A percentile compares a stretch with the other conserved stretches of the same genome.
phyloP scores from a whole-genome alignment of 768 basidiomycete genomes.

The Naganishia randhawae region DNA sequence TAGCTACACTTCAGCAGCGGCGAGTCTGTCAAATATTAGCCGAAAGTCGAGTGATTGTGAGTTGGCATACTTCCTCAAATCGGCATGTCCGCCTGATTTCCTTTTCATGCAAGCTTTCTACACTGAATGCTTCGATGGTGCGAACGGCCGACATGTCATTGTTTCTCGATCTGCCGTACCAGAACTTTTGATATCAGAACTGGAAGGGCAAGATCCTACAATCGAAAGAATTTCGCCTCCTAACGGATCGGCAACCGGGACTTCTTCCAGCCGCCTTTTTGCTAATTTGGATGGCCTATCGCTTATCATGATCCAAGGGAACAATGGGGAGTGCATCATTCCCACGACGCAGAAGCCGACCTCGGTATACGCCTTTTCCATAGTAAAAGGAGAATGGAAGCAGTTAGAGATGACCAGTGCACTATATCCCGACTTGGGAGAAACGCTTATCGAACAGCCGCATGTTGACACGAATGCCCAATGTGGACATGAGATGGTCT shows the following conservation, averaged over 20 bases:
- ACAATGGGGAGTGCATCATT: not conserved
- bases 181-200: not conserved
- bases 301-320: not conserved
- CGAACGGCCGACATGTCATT: slow-evolving; percentile 3
- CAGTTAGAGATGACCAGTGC: not conserved
- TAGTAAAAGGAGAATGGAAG: slow-evolving; percentile 1
- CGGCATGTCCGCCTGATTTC: not conserved
- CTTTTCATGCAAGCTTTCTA: not conserved
- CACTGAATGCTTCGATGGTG: not conserved
- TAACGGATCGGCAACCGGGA: not conserved
- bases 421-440: not conserved
- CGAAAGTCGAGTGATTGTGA: not conserved
- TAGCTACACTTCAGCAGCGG: not conserved
- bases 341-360: not conserved
- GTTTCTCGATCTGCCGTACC: not conserved
- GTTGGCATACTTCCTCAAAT: not conserved
- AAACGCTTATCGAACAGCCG: not conserved
- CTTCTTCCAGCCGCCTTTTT: not conserved
- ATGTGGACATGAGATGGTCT: slow-evolving; percentile 17
- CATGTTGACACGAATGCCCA: not conserved
- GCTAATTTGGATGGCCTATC: slow-evolving; percentile 2
- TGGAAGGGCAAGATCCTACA: not conserved
- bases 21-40: not conserved
- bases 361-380: not conserved
- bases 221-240: not conserved